A percentile compares a stretch with the other conserved stretches of the same genome.
These are phyloP conservation scores for Artemisia argyi DNA, from an alignment of 129 eudicot genomes.

Conservation along the genomic window DNA sequence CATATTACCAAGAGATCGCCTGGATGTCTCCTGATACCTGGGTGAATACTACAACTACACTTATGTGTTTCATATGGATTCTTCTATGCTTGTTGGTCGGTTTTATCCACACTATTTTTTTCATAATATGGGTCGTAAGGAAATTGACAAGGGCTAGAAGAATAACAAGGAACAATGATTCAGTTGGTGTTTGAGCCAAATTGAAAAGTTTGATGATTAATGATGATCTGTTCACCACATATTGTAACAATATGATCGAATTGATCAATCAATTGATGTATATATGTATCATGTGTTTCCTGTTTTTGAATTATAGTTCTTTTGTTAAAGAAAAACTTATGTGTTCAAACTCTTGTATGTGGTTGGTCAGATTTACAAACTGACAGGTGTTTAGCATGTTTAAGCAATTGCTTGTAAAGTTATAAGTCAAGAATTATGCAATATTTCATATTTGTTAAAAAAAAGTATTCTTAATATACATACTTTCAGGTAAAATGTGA, in stretches of 20 bases:
- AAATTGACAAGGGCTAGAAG: not conserved
- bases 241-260: not conserved
- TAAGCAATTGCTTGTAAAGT: no score
- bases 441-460: no score
- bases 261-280: constrained; percentile 3
- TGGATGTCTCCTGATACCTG: constrained; percentile 29
- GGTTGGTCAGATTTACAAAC: not conserved
- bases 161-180: not conserved
- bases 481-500: no score
- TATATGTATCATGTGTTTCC: not conserved
- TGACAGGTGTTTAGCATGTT: not conserved
- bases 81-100: constrained; percentile 16
- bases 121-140: constrained; percentile 18
- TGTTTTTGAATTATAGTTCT: not conserved
- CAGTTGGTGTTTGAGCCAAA: not conserved
- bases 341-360: not conserved
- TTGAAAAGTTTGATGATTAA: no score
- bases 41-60: not conserved
- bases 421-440: no score
- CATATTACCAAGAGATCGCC: constrained; percentile 16
- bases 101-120: constrained; percentile 23
- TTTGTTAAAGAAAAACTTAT: not conserved
- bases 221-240: not conserved
- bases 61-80: constrained; percentile 3
- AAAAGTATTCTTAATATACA: no score